Evolutionary conservation across 768 basidiomycete genomes (phyloP).

Genomic region (Trametes cubensis): DNA sequence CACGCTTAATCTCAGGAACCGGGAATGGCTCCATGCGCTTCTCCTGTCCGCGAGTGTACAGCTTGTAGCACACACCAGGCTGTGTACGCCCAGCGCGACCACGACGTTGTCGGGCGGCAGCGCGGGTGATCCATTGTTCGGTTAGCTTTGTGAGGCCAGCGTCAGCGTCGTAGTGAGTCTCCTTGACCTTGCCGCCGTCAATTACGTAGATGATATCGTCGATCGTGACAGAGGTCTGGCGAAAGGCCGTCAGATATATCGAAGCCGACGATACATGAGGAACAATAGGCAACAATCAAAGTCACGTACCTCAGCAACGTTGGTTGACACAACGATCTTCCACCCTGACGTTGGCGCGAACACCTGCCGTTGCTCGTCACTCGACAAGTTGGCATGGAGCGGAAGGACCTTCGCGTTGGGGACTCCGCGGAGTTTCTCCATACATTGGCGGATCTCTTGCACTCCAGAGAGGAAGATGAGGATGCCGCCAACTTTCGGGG

Average conservation of each 20-base stretch:
- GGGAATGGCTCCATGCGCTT: conserved; percentile 70
- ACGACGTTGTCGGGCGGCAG: conserved; percentile 80
- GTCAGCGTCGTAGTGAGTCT: conserved; percentile 72
- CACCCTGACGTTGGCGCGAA: conserved; percentile 66
- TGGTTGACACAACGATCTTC: conserved; percentile 89
- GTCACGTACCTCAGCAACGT: conserved; percentile 78
- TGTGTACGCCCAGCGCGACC: conserved; percentile 90
- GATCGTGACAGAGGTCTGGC: conserved; percentile 85
- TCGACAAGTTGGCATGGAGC: conserved; percentile 87
- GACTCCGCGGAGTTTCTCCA: conserved; percentile 54
- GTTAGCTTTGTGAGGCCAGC: conserved; percentile 73
- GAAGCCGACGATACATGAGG: too few relatives aligned
- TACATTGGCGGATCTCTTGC: conserved; percentile 81
- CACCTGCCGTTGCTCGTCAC: conserved; percentile 78
- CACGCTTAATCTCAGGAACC: conserved; percentile 84
- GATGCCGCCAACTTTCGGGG: conserved; percentile 61
- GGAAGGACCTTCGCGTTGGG: conserved; percentile 58
- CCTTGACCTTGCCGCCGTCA: conserved; percentile 85
- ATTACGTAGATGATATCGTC: conserved; percentile 87
- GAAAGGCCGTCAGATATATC: too few relatives aligned
- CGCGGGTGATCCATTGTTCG: conserved; percentile 78
- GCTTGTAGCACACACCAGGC: conserved; percentile 83
- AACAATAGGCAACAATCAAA: neutral
- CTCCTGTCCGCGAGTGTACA: conserved; percentile 79
- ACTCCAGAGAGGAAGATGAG: conserved; percentile 92